Evolutionary conservation across 306 rosid genomes (phyloP).

Genomic region (Lathyrus oleraceus): DNA sequence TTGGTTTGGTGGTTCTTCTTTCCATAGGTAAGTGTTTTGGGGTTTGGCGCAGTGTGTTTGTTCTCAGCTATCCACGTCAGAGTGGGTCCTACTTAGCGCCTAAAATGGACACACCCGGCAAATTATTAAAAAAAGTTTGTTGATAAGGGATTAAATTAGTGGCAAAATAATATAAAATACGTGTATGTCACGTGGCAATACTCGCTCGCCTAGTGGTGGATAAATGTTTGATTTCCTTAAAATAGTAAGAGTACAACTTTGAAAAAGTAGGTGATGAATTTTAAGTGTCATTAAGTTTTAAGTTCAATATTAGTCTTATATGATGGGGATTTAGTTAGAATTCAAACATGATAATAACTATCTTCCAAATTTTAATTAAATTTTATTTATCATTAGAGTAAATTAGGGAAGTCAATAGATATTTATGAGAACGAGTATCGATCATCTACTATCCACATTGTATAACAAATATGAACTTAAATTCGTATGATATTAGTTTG

Average conservation of each 20-base stretch:
- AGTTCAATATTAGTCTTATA: not conserved
- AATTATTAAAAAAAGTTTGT: slow-evolving; percentile 1
- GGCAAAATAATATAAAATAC: not conserved
- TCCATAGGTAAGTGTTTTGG: slow-evolving; percentile 27
- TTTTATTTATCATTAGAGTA: no score
- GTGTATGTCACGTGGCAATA: not conserved
- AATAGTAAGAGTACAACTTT: not conserved
- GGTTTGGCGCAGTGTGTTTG: slow-evolving; percentile 46
- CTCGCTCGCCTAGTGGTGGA: not conserved
- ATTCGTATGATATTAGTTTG: no score
- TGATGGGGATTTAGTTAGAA: not conserved
- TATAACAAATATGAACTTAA: no score
- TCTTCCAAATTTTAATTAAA: no score
- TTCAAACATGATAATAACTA: no score
- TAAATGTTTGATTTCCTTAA: not conserved
- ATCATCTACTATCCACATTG: no score
- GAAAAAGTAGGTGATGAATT: not conserved
- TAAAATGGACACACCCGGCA: slow-evolving; percentile 35
- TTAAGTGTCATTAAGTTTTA: not conserved
- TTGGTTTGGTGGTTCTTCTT: not conserved
- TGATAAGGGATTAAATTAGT: slow-evolving; percentile 8
- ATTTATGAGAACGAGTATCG: no score
- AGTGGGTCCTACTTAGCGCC: slow-evolving; percentile 20
- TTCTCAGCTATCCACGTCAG: slow-evolving; percentile 50
- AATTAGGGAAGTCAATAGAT: no score